Conservation (phyloP, 1,284 basidiomycete genomes). For the Ganoderma sp. region DNA sequence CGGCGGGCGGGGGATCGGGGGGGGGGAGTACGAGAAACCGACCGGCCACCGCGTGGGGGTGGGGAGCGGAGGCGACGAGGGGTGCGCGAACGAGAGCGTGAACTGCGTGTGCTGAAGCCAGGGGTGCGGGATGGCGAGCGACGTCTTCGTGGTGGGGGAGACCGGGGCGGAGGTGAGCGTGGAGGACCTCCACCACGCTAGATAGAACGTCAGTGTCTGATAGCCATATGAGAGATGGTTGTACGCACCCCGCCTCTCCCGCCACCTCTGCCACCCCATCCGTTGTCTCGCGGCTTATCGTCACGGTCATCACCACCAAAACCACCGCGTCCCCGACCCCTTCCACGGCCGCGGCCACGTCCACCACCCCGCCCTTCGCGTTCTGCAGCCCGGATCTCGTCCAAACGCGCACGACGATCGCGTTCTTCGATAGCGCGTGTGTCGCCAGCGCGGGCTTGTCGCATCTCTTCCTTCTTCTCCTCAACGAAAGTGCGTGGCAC, state of each 20-base stretch:
- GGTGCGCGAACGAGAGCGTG: slow-evolving; percentile 31
- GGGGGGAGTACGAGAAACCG: slow-evolving; percentile 35
- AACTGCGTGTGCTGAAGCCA: slow-evolving; percentile 31
- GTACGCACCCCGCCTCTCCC: slow-evolving; percentile 50
- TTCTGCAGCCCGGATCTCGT: slow-evolving; percentile 68
- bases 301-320: slow-evolving; percentile 39
- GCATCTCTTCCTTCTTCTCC: slow-evolving; percentile 94
- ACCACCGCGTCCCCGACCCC: slow-evolving; percentile 43
- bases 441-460: slow-evolving; percentile 75
- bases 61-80: slow-evolving; percentile 34
- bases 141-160: slow-evolving; percentile 40
- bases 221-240: slow-evolving; percentile 17
- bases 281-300: slow-evolving; percentile 36
- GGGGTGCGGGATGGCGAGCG: slow-evolving; percentile 41
- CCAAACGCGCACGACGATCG: slow-evolving; percentile 68
- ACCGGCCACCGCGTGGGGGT: slow-evolving; percentile 32
- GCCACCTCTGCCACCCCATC: slow-evolving; percentile 46
- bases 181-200: slow-evolving; percentile 51
- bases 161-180: slow-evolving; percentile 39
- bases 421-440: slow-evolving; percentile 72
- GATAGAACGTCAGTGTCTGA: slow-evolving; percentile 24
- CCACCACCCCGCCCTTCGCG: slow-evolving; percentile 48
- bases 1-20: slow-evolving; percentile 31
- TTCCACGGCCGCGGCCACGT: slow-evolving; percentile 45
- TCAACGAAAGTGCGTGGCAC: slow-evolving; percentile 95